These are phyloP conservation scores for Podospora sp. DNA, from an alignment of 495 filamentous ascomycete species.

Conservation along the genomic window DNA sequence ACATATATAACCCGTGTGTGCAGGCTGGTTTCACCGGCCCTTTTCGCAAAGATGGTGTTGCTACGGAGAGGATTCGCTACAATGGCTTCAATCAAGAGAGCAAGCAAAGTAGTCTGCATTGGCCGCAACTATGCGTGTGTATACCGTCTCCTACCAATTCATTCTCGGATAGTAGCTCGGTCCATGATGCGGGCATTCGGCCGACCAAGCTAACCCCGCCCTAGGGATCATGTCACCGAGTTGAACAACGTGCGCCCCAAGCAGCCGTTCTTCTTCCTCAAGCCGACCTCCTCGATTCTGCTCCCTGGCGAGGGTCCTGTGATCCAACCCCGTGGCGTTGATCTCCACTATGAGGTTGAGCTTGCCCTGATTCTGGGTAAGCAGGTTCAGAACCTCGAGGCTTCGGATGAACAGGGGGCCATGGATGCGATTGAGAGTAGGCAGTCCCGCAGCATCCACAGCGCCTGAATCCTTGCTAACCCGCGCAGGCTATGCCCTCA, in stretches of 20 bases:
- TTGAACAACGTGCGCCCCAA: conserved; percentile 82
- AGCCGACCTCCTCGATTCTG: conserved; percentile 82
- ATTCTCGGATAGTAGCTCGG: not conserved
- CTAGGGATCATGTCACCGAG: conserved; percentile 90
- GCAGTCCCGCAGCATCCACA: conserved; percentile 9
- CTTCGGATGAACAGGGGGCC: conserved; percentile 61
- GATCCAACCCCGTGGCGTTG: conserved; percentile 76
- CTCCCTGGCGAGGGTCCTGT: conserved; percentile 78
- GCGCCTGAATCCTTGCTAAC: conserved; percentile 2
- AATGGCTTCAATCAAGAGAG: conserved; percentile 66
- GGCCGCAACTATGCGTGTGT: conserved; percentile 95
- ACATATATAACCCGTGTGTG: conserved; percentile 16
- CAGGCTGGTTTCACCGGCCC: not conserved
- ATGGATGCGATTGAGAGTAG: conserved; percentile 64
- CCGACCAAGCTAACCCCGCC: conserved; percentile 22
- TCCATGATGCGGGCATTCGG: not conserved
- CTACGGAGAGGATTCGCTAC: conserved; percentile 51
- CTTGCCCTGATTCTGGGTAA: conserved; percentile 86
- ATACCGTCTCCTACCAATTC: conserved; percentile 3
- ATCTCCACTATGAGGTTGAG: conserved; percentile 94
- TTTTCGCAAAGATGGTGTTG: conserved; percentile 36
- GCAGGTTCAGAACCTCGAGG: conserved; percentile 70
- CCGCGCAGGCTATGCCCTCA: conserved; percentile 71
- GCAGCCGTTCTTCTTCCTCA: conserved; percentile 98
- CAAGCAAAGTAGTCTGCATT: conserved; percentile 92